Evolutionary conservation across 768 basidiomycete genomes (phyloP).

Genomic region (Mycena galericulata): DNA sequence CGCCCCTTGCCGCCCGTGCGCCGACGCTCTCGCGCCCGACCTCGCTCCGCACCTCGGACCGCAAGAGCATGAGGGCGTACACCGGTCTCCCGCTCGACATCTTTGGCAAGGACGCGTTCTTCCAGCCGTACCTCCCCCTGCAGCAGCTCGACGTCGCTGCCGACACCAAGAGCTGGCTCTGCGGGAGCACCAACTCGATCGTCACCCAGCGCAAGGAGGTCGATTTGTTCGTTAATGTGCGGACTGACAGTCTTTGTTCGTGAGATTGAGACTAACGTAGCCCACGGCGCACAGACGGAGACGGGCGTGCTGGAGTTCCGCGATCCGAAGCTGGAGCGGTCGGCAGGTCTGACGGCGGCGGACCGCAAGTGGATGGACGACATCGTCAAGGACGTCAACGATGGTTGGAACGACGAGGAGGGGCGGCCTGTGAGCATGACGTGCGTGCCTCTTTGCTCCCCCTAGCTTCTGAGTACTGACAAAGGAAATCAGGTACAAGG

Average conservation of each 20-base stretch:
- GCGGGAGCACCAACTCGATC: slow-evolving; percentile 96
- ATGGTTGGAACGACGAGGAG: slow-evolving; percentile 78
- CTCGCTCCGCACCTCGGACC: slow-evolving; percentile 88
- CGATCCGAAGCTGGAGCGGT: slow-evolving; percentile 82
- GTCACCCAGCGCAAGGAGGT: slow-evolving; percentile 94
- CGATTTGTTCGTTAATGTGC: slow-evolving; percentile 90
- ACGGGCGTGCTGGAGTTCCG: slow-evolving; percentile 88
- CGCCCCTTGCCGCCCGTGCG: slow-evolving; percentile 77
- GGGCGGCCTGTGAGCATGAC: slow-evolving; percentile 68
- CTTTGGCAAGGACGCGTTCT: slow-evolving; percentile 97
- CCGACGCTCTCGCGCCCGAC: slow-evolving; percentile 73
- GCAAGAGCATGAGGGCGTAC: slow-evolving; percentile 90
- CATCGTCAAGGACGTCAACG: slow-evolving; percentile 87
- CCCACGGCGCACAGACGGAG: slow-evolving; percentile 77
- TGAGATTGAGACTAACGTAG: not conserved
- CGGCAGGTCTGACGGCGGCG: slow-evolving; percentile 86
- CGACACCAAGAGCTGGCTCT: slow-evolving; percentile 86
- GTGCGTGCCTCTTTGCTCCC: slow-evolving; percentile 53
- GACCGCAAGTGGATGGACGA: slow-evolving; percentile 99
- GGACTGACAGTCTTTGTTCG: not conserved
- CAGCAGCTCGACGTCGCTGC: slow-evolving; percentile 93
- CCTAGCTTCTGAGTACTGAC: not conserved
- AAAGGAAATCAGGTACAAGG: slow-evolving; percentile 77
- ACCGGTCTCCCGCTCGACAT: slow-evolving; percentile 93
- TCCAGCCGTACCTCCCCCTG: slow-evolving; percentile 96